Conservation (phyloP, 495 filamentous ascomycete species). For the Haplographium delicatum region DNA sequence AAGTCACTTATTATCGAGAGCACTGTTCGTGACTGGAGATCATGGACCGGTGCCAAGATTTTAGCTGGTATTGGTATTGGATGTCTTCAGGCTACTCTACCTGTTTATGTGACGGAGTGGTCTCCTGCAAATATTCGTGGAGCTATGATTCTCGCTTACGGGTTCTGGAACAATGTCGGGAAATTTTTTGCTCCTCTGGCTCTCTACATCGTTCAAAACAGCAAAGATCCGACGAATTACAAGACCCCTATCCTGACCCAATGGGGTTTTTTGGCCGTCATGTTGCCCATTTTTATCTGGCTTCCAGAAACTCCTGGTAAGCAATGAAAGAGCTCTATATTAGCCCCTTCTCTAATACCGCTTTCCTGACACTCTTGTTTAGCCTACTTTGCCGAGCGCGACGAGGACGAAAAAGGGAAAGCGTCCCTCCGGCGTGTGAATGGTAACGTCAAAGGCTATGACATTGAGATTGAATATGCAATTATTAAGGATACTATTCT, state of each 20-base stretch:
- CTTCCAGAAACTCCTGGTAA: constrained; percentile 8
- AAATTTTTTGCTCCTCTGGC: constrained; percentile 11
- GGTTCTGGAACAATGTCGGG: constrained; percentile 15
- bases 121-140: constrained; percentile 14
- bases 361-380: constrained; percentile 3
- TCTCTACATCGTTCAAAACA: constrained; percentile 3
- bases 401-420: constrained; percentile 14
- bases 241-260: constrained; percentile 14
- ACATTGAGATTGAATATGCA: constrained; percentile 6
- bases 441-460: constrained; percentile 9
- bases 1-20: too few species aligned
- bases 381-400: constrained; percentile 6
- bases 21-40: constrained; percentile 2
- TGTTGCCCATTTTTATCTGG: constrained; percentile 2
- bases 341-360: constrained; percentile 4
- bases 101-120: constrained; percentile 10
- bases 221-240: constrained; percentile 11
- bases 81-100: constrained; percentile 13
- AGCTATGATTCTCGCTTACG: constrained; percentile 11
- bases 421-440: constrained; percentile 9
- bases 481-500: too few species aligned
- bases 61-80: constrained; percentile 20
- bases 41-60: constrained; percentile 12
- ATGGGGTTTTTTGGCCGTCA: constrained; percentile 9
- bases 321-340: constrained; percentile 4